Conservation (phyloP, 106 monocot genomes). For the Chionographis japonica region DNA sequence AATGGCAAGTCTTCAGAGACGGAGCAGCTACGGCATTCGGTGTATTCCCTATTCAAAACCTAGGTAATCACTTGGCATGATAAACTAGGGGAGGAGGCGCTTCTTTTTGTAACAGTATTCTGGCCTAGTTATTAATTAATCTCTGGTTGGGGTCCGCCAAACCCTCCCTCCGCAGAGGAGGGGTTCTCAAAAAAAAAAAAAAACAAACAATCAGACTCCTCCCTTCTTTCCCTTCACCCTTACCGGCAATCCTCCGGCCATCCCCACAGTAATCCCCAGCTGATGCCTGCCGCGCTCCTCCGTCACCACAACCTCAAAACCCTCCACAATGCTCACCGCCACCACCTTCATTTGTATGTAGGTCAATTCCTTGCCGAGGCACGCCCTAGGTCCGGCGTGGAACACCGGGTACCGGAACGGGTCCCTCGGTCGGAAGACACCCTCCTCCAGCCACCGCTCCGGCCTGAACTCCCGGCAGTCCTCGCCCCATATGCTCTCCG, state of each 20-base stretch:
- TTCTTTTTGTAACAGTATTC: too few species aligned
- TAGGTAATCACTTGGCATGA: too few species aligned
- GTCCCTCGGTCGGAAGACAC: constrained; percentile 2
- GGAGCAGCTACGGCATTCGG: too few species aligned
- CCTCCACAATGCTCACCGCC: constrained; percentile 11
- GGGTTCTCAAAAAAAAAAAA: too few species aligned
- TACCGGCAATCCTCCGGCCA: constrained; percentile 5
- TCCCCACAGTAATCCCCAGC: not conserved
- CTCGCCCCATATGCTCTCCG: constrained; percentile 14
- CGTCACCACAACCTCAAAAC: constrained; percentile 12
- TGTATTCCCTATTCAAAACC: too few species aligned
- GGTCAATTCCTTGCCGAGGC: constrained; percentile 14
- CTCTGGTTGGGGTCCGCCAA: too few species aligned
- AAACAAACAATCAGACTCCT: too few species aligned
- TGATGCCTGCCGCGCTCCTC: constrained; percentile 1
- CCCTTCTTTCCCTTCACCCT: not conserved
- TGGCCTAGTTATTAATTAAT: too few species aligned
- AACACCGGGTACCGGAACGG: constrained; percentile 14
- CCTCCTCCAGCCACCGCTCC: constrained; percentile 21
- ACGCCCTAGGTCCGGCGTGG: constrained; percentile 13
- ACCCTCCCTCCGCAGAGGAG: too few species aligned
- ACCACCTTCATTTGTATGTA: constrained; percentile 18
- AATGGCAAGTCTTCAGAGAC: too few species aligned
- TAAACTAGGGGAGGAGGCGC: too few species aligned
- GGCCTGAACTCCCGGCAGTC: constrained; percentile 17